Evolutionary conservation across 2,329 filamentous ascomycete species (phyloP).

Genomic region (Alternaria arbusti): DNA sequence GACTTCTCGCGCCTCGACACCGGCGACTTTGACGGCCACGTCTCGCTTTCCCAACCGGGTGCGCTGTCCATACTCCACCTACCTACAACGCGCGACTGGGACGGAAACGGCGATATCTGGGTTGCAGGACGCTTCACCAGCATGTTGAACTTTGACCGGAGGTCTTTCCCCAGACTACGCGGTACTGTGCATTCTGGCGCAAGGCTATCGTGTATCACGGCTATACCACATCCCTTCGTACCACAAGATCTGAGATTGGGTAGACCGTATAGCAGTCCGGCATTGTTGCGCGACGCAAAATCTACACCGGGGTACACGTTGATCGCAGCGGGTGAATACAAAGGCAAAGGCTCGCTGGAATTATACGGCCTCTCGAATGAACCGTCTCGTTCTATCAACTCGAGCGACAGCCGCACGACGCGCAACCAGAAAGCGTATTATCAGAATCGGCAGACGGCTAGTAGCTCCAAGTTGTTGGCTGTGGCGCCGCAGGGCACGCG

Average conservation of each 20-base stretch:
- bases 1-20: conserved; percentile 57
- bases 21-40: conserved; percentile 63
- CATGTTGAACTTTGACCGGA: conserved; percentile 86
- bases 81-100: conserved; percentile 61
- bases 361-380: conserved; percentile 70
- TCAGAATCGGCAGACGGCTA: conserved; percentile 80
- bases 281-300: conserved; percentile 63
- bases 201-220: conserved; percentile 74
- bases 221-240: conserved; percentile 71
- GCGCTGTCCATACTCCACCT: conserved; percentile 84
- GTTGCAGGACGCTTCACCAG: conserved; percentile 88
- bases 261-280: conserved; percentile 60
- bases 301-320: conserved; percentile 66
- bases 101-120: conserved; percentile 80
- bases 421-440: conserved; percentile 53
- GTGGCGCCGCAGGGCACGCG: conserved; percentile 82
- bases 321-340: conserved; percentile 87
- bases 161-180: conserved; percentile 79
- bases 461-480: conserved; percentile 79
- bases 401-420: conserved; percentile 36
- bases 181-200: conserved; percentile 85
- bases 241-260: conserved; percentile 67
- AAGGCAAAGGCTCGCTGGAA: conserved; percentile 87
- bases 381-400: conserved; percentile 37
- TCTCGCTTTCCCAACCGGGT: conserved; percentile 78